These are phyloP conservation scores for Chrysoporthe deuterocubensis DNA, from an alignment of 2,329 filamentous ascomycete genomes.

Conservation along the genomic window DNA sequence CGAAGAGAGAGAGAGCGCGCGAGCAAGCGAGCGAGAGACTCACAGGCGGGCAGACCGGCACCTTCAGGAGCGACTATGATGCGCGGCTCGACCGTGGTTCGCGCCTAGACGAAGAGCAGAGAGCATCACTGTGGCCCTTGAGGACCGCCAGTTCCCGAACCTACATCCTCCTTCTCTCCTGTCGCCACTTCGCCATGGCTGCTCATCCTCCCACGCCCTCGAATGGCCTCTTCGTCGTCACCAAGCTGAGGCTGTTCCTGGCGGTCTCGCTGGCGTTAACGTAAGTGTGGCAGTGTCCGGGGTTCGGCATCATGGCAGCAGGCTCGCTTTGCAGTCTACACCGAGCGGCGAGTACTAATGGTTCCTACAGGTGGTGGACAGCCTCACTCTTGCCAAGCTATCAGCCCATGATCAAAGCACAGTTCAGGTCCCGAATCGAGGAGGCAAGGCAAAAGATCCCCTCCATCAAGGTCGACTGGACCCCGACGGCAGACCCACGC, in stretches of 20 bases:
- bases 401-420: constrained; percentile 45
- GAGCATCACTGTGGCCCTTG: constrained; percentile 2
- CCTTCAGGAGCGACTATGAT: neutral
- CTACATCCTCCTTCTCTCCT: neutral
- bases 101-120: constrained; percentile 1
- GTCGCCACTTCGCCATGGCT: constrained; percentile 29
- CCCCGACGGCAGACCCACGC: constrained; percentile 38
- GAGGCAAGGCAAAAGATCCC: constrained; percentile 47
- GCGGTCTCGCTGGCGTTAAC: constrained; percentile 42
- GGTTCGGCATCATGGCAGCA: neutral
- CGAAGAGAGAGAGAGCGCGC: neutral
- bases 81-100: neutral
- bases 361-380: constrained; percentile 48
- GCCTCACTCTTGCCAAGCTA: constrained; percentile 50
- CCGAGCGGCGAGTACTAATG: neutral
- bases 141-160: neutral
- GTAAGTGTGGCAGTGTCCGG: constrained; percentile 36
- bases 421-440: constrained; percentile 37
- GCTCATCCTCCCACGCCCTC: constrained; percentile 27
- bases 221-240: constrained; percentile 37
- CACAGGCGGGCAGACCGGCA: neutral
- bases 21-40: neutral
- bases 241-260: constrained; percentile 42
- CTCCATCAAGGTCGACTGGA: constrained; percentile 46
- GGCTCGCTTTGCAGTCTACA: neutral